phyloP scores from a whole-genome alignment of 441 rosid genomes.

The Viola pubescens region DNA sequence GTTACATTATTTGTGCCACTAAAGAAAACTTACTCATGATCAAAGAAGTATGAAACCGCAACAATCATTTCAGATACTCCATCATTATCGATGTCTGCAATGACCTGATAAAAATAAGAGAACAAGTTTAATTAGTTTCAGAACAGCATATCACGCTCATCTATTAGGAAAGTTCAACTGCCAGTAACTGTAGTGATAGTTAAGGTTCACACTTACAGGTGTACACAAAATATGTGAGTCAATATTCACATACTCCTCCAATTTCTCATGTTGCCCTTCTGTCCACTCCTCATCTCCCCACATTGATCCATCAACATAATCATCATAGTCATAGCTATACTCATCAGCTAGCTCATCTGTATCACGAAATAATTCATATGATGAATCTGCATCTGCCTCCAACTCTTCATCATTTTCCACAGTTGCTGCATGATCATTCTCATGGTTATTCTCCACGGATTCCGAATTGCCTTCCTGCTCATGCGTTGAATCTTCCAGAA shows the following conservation, averaged over 20 bases:
- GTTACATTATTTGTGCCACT: slow-evolving; percentile 6
- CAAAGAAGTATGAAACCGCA: slow-evolving; percentile 94
- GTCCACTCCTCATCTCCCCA: slow-evolving; percentile 99
- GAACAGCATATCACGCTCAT: slow-evolving; percentile 11
- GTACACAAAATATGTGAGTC: slow-evolving; percentile 85
- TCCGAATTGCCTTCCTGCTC: slow-evolving; percentile 43
- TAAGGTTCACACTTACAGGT: slow-evolving; percentile 53
- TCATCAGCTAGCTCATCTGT: slow-evolving; percentile 89
- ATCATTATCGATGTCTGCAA: slow-evolving; percentile 96
- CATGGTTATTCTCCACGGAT: slow-evolving; percentile 31
- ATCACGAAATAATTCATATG: slow-evolving; percentile 90
- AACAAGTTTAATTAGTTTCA: slow-evolving; percentile 12
- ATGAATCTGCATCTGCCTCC: slow-evolving; percentile 86
- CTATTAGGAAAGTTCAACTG: slow-evolving; percentile 11
- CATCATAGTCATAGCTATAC: slow-evolving; percentile 88
- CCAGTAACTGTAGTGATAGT: slow-evolving; percentile 17
- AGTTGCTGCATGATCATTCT: slow-evolving; percentile 49
- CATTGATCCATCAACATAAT: slow-evolving; percentile 73
- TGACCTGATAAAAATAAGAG: slow-evolving; percentile 50
- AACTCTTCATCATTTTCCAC: slow-evolving; percentile 80
- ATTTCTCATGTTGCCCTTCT: slow-evolving; percentile 70
- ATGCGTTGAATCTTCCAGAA: slow-evolving; percentile 60
- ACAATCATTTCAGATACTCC: slow-evolving; percentile 92
- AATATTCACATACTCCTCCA: slow-evolving; percentile 87
- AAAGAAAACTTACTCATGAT: slow-evolving; percentile 74